phyloP scores from a whole-genome alignment of 148 eudicot genomes.

The Euryodendron excelsum region DNA sequence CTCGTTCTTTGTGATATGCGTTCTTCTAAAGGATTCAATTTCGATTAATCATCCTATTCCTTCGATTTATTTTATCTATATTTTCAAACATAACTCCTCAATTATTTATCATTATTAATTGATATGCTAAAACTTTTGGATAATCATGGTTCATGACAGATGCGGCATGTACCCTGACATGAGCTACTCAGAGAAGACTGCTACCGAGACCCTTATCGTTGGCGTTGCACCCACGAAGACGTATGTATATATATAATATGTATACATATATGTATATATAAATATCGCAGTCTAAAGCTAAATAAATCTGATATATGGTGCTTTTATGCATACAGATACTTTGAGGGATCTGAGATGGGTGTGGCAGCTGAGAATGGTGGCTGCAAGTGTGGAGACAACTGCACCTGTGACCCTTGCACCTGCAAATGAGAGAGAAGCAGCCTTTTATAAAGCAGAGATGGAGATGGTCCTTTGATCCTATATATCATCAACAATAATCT shows the following conservation, averaged over 20 bases:
- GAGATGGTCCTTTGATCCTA: neutral
- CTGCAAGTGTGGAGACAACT: slow-evolving; percentile 79
- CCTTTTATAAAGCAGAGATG: neutral
- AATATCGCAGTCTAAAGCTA: too few relatives aligned
- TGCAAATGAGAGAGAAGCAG: slow-evolving; percentile 74
- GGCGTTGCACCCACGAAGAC: slow-evolving; percentile 60
- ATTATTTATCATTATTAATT: neutral
- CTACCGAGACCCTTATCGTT: slow-evolving; percentile 30
- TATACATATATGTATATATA: neutral
- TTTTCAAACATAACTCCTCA: too few relatives aligned
- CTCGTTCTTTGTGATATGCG: too few relatives aligned
- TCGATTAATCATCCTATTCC: too few relatives aligned
- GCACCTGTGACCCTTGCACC: slow-evolving; percentile 72
- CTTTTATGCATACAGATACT: slow-evolving; percentile 13
- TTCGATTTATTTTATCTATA: too few relatives aligned
- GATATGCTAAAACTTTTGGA: neutral
- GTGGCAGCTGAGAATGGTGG: slow-evolving; percentile 55
- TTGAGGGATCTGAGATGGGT: slow-evolving; percentile 49
- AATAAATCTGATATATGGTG: neutral
- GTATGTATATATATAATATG: slow-evolving; percentile 23
- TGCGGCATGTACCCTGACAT: slow-evolving; percentile 69
- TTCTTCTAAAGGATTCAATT: too few relatives aligned
- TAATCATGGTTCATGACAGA: slow-evolving; percentile 33
- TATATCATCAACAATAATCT: neutral
- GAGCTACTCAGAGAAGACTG: slow-evolving; percentile 36